Conservation (phyloP, 768 basidiomycete species). For the Rhizopogon sp. region DNA sequence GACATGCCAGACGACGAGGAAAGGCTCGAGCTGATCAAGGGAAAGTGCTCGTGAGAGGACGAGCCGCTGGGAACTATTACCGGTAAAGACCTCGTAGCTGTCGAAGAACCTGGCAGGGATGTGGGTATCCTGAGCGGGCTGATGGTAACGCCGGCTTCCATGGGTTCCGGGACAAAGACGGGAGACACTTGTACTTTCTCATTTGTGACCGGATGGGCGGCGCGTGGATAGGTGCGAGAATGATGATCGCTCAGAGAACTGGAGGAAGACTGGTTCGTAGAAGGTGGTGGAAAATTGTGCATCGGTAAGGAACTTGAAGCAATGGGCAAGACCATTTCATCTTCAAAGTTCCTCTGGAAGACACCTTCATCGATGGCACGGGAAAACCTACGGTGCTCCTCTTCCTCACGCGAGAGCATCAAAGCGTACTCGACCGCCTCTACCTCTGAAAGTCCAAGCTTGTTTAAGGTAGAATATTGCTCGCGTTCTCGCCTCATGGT, state of each 20-base stretch:
- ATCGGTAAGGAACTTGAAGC: slow-evolving; percentile 17
- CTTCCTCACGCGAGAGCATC: slow-evolving; percentile 84
- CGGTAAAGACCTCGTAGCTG: slow-evolving; percentile 8
- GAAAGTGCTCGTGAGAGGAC: slow-evolving; percentile 27
- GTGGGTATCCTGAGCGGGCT: slow-evolving; percentile 19
- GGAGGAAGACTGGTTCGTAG: slow-evolving; percentile 13
- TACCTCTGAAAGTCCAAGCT: slow-evolving; percentile 66
- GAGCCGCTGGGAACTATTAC: slow-evolving; percentile 4
- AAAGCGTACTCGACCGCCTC: slow-evolving; percentile 78
- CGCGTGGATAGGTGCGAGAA: slow-evolving; percentile 25
- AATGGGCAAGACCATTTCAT: slow-evolving; percentile 17
- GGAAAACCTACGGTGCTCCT: slow-evolving; percentile 18
- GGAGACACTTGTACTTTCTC: slow-evolving; percentile 56
- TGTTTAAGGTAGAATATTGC: slow-evolving; percentile 50
- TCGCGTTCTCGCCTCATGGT: slow-evolving; percentile 47
- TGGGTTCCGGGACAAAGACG: slow-evolving; percentile 43
- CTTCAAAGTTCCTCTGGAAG: slow-evolving; percentile 53
- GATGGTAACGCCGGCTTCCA: slow-evolving; percentile 42
- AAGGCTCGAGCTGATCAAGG: slow-evolving; percentile 27
- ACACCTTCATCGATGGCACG: slow-evolving; percentile 45
- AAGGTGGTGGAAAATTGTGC: slow-evolving; percentile 2
- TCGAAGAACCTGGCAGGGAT: slow-evolving; percentile 3
- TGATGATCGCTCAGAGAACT: slow-evolving; percentile 16
- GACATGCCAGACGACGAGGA: slow-evolving; percentile 16
- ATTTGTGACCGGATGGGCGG: slow-evolving; percentile 31